Evolutionary conservation across 805 yeast genomes (phyloP), one percentile per base, ranked within the genome.

Genomic region (Metschnikowia orientalis): DNA sequence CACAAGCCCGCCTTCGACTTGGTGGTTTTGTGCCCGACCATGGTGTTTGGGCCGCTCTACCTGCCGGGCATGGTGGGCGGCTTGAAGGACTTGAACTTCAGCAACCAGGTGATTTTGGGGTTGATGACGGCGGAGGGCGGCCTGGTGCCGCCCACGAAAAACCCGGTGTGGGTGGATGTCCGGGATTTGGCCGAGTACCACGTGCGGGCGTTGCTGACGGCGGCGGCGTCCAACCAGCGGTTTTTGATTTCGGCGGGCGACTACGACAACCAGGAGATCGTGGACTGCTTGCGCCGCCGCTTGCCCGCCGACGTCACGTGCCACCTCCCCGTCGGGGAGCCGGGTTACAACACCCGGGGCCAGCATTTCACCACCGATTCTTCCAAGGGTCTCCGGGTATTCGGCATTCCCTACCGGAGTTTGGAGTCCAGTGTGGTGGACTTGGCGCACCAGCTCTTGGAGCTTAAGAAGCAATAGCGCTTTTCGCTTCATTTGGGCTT

Each of bases 241-340:
- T 42, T 51, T 30, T 38, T 55, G 38, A 39, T 56, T 12, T 47
- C 54, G 23, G 59, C 59, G 3, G 59, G 59, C 1, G 50, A 44
- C 25, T 56, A 37, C 30, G 54, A 54, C 40, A 53, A 49, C 28
- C 59, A 54, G 28, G 56, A 53, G 29, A 49, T 56, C 35, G 57
- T 42, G 32, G 51, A 44, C 19, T 33, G 37, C 8, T 35, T 53
- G 18, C 35, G 46, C 15, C 30, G 34, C 3, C 26, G 35, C 3
- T 22, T 38, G 18, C 37, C 45, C 5, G 19, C 13, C 5, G 34
- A 29, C 10, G 38, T 35, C 8, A 13, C 28, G 6, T 3, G 4
- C 8, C 6, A 7, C 12, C 13, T 33, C 6, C 32, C 36, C 8
- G 28, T 28, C 6, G 59, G 59, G 7, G 38, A 16, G 5, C 56